A percentile compares a stretch with the other conserved stretches of the same genome.
Conservation (phyloP, 192 early-diverging fungal genomes). For the Borealophlyctis nickersoniae region DNA sequence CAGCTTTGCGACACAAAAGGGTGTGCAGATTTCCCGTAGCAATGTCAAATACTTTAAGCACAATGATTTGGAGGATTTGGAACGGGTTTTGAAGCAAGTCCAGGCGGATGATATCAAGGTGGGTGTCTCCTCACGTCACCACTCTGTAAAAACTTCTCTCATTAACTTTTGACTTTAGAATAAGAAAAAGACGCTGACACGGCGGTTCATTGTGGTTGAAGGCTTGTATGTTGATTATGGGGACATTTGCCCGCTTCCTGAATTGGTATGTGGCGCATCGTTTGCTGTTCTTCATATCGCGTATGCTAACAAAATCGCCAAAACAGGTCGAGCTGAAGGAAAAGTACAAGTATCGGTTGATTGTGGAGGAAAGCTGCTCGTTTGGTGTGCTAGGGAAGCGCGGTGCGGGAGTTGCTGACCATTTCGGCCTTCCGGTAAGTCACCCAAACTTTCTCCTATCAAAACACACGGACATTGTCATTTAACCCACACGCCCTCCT, state of each 20-base stretch:
- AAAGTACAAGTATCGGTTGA: slow-evolving; percentile 93
- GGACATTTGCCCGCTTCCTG: slow-evolving; percentile 78
- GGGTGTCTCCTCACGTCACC: no score
- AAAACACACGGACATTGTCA: background rate
- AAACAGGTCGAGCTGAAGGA: slow-evolving; percentile 78
- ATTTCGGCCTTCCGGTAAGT: slow-evolving; percentile 65
- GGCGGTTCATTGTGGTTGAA: slow-evolving; percentile 92
- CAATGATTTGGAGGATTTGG: slow-evolving; percentile 94
- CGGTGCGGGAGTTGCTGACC: slow-evolving; percentile 86
- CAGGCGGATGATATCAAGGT: slow-evolving; percentile 60
- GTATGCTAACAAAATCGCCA: background rate
- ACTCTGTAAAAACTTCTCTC: no score
- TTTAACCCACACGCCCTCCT: background rate
- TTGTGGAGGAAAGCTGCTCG: slow-evolving; percentile 89
- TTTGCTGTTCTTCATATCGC: background rate
- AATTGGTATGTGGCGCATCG: slow-evolving; percentile 49
- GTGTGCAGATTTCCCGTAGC: slow-evolving; percentile 84
- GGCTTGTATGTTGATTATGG: slow-evolving; percentile 86
- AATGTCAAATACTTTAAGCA: slow-evolving; percentile 90
- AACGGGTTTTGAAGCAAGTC: slow-evolving; percentile 77
- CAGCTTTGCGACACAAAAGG: slow-evolving; percentile 86
- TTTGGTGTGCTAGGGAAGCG: slow-evolving; percentile 83
- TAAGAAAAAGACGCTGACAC: slow-evolving; percentile 67
- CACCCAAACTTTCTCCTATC: background rate
- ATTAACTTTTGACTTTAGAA: no score